phyloP scores from a whole-genome alignment of 169 alveolate genomes.

The Miamiensis avidus region DNA sequence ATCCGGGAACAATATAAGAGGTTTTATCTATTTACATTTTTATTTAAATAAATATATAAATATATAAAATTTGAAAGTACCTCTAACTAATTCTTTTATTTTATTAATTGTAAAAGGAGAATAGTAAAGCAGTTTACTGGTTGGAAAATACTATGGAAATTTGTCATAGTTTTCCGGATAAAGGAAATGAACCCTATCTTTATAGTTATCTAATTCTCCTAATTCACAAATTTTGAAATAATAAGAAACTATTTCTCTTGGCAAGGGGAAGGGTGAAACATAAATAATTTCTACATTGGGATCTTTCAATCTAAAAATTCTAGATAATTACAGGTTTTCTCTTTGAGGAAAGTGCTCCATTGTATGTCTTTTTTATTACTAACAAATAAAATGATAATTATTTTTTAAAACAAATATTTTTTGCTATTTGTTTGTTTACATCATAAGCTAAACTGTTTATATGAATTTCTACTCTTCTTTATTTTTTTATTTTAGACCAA shows the following conservation, averaged over 20 bases:
- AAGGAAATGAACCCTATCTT: slow-evolving; percentile 50
- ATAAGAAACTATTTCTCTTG: slow-evolving; percentile 62
- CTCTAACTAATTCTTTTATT: slow-evolving; percentile 44
- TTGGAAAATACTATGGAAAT: slow-evolving; percentile 56
- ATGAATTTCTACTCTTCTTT: slow-evolving; percentile 69
- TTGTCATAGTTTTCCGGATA: slow-evolving; percentile 54
- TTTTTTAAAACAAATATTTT: no score
- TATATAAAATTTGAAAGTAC: no score
- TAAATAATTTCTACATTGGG: slow-evolving; percentile 69
- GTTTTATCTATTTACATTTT: slow-evolving; percentile 17
- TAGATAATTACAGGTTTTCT: slow-evolving; percentile 58
- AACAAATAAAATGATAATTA: background rate
- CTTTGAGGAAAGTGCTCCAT: slow-evolving; percentile 60
- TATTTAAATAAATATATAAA: no score
- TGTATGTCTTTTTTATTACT: slow-evolving; percentile 56
- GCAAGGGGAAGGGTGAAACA: slow-evolving; percentile 58
- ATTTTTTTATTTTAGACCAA: slow-evolving; percentile 49
- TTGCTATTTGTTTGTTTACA: background rate
- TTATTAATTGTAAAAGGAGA: slow-evolving; percentile 63
- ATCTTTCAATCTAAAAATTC: slow-evolving; percentile 66
- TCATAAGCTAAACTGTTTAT: slow-evolving; percentile 46
- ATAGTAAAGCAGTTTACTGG: slow-evolving; percentile 52
- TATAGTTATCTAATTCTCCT: slow-evolving; percentile 55
- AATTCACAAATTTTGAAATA: slow-evolving; percentile 63
- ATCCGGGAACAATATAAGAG: slow-evolving; percentile 73